These are phyloP conservation scores for Russula sp. DNA, from an alignment of 768 basidiomycete genomes.

Conservation along the genomic window DNA sequence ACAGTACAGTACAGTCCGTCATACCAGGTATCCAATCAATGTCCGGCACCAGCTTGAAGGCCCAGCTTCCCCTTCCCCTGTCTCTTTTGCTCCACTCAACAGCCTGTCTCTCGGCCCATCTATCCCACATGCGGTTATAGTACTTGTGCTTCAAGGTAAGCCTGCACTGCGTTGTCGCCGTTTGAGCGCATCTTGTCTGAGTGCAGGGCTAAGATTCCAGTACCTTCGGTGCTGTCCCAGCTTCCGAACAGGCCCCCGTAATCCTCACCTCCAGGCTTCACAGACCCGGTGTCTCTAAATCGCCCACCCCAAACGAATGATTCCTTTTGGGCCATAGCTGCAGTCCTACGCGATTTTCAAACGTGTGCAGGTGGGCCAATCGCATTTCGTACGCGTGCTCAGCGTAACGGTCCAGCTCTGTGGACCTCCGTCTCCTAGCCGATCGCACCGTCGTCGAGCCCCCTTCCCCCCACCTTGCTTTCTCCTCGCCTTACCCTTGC, in stretches of 20 bases:
- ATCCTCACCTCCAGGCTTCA: neutral
- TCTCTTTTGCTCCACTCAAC: neutral
- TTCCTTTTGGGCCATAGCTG: neutral
- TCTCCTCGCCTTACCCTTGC: conserved; percentile 4
- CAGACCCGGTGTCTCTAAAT: neutral
- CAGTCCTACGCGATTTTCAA: neutral
- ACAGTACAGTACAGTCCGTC: neutral
- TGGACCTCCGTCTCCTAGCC: neutral
- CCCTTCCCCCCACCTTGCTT: conserved; percentile 9
- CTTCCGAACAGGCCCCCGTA: too few relatives aligned
- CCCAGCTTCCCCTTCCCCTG: neutral
- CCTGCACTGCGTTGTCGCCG: neutral
- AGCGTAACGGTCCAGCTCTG: neutral
- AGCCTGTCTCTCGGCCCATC: neutral
- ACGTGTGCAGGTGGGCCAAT: neutral
- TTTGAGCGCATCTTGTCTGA: neutral
- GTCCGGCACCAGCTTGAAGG: neutral
- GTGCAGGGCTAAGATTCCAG: neutral
- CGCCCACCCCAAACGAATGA: neutral
- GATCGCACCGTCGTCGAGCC: conserved; percentile 4
- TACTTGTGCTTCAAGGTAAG: neutral
- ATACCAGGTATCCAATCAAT: neutral
- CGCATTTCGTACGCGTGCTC: conserved; percentile 3
- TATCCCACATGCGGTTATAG: neutral
- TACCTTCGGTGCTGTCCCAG: too few relatives aligned